A percentile compares a stretch with the other conserved stretches of the same genome.
Evolutionary conservation across 129 eudicot genomes (phyloP).

Genomic region (Centaurea solstitialis): DNA sequence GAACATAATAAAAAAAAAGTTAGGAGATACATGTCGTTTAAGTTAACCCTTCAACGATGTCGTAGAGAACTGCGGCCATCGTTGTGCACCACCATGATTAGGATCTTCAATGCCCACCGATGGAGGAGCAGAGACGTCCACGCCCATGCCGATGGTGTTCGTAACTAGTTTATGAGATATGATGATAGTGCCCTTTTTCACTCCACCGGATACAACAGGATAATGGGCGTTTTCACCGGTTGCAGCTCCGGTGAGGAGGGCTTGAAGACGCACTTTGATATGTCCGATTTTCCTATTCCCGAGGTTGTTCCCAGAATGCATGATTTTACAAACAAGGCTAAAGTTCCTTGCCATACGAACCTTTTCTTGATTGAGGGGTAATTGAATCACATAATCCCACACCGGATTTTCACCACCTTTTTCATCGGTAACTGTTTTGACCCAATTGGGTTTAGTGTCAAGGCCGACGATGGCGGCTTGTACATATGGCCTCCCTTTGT

Average conservation of each 20-base stretch:
- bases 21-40: too few species aligned
- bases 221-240: not conserved
- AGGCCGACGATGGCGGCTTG: not conserved
- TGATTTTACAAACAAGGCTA: not conserved
- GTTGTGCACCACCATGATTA: too few species aligned
- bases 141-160: not conserved
- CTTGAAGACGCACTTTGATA: not conserved
- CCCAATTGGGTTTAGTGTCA: not conserved
- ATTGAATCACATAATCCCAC: not conserved
- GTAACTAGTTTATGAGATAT: not conserved
- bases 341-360: not conserved
- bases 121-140: too few species aligned
- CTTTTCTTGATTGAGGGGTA: not conserved
- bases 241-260: not conserved
- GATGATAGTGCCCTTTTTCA: not conserved
- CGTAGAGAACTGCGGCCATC: too few species aligned
- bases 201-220: not conserved
- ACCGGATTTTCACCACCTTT: not conserved
- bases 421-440: not conserved
- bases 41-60: too few species aligned
- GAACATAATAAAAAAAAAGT: too few species aligned
- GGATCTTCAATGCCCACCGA: not conserved
- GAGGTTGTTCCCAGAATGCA: not conserved
- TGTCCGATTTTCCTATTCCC: not conserved
- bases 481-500: not conserved